Conservation (phyloP, 2,329 filamentous ascomycete species). For the Pseudogymnoascus sp. region DNA sequence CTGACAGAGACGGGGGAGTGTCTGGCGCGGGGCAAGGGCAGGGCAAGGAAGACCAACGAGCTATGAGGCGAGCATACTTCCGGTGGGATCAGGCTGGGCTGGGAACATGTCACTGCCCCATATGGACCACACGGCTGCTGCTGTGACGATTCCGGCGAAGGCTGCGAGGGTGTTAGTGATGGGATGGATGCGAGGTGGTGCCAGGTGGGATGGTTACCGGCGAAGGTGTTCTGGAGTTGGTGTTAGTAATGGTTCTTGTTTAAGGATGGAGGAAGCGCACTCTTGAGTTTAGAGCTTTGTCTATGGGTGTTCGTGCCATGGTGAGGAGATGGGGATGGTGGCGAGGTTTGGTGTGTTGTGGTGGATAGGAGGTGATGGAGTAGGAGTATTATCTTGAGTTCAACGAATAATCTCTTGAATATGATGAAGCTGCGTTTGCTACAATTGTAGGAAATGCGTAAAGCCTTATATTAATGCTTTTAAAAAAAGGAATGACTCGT, state of each 20-base stretch:
- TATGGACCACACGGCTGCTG: conserved; percentile 75
- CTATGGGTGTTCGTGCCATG: conserved; percentile 56
- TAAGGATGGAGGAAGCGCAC: conserved; percentile 37
- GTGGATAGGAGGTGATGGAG: neutral
- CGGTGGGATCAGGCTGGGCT: conserved; percentile 64
- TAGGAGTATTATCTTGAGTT: neutral
- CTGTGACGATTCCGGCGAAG: conserved; percentile 76
- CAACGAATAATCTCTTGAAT: neutral
- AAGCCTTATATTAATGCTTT: neutral
- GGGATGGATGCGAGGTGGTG: neutral
- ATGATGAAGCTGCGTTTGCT: neutral
- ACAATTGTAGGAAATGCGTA: neutral
- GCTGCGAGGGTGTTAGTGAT: conserved; percentile 38
- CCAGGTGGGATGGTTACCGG: conserved; percentile 44
- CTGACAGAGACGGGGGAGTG: neutral
- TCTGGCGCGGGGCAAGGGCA: neutral
- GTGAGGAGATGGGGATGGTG: conserved; percentile 22
- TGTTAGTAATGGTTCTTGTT: conserved; percentile 10
- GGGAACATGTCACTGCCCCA: conserved; percentile 86
- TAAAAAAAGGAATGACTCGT: neutral
- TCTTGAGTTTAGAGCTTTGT: conserved; percentile 64
- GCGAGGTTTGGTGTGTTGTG: neutral
- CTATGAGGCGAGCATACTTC: conserved; percentile 46
- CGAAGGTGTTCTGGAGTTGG: conserved; percentile 54
- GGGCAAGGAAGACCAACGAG: conserved; percentile 4